A percentile compares a stretch with the other conserved stretches of the same genome.
phyloP scores from a whole-genome alignment of 257 asterid species.

The Anisodus tanguticus region DNA sequence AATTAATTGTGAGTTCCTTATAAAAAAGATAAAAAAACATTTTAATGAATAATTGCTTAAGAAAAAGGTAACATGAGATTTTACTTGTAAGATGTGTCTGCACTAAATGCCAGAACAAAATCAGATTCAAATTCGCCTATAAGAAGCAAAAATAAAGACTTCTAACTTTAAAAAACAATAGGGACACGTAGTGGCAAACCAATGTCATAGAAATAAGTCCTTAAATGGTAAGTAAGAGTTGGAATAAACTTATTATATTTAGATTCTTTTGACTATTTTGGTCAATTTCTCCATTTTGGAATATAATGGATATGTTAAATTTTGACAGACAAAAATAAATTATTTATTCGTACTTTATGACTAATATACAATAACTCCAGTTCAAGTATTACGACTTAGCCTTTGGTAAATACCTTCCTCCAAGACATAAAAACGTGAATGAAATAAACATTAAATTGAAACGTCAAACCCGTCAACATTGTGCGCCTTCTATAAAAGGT shows the following conservation, averaged over 20 bases:
- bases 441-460: background rate
- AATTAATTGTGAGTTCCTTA: background rate
- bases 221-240: background rate
- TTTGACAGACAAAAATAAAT: background rate
- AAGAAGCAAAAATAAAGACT: conserved; percentile 19
- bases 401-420: background rate
- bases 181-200: background rate
- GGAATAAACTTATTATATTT: background rate
- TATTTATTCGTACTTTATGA: background rate
- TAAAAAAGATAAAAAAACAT: background rate
- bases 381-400: conserved; percentile 6
- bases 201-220: background rate
- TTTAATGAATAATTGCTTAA: background rate
- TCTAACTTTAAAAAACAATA: background rate
- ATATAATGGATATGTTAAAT: background rate
- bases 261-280: background rate
- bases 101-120: background rate
- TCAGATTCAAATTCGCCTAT: background rate
- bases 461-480: background rate
- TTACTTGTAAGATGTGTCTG: background rate
- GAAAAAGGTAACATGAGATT: background rate
- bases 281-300: background rate
- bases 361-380: background rate
- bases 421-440: background rate
- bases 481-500: background rate